These are phyloP conservation scores for Ceratorhiza oryzae-sativae DNA, from an alignment of 1,284 basidiomycete species.

Conservation along the genomic window DNA sequence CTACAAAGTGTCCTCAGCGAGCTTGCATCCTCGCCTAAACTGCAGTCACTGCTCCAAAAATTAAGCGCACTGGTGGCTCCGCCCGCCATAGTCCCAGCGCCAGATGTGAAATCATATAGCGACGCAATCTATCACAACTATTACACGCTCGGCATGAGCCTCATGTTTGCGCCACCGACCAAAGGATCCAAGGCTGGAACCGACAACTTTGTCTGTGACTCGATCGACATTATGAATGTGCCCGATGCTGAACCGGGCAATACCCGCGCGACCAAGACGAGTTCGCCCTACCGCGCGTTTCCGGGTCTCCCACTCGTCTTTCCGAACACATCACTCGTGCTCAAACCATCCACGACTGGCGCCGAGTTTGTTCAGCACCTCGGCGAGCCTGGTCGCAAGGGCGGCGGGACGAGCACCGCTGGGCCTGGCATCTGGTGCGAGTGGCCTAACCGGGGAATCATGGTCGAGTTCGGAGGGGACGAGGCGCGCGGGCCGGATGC, in stretches of 20 bases:
- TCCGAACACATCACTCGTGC: slow-evolving; percentile 53
- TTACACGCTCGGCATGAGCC: slow-evolving; percentile 74
- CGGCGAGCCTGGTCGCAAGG: slow-evolving; percentile 87
- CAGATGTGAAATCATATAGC: slow-evolving; percentile 77
- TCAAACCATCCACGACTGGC: slow-evolving; percentile 66
- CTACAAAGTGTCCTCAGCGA: slow-evolving; percentile 28
- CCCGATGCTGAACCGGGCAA: slow-evolving; percentile 21
- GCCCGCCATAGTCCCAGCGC: slow-evolving; percentile 46
- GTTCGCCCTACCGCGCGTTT: slow-evolving; percentile 60
- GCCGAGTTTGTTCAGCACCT: slow-evolving; percentile 74
- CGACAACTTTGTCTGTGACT: slow-evolving; percentile 35
- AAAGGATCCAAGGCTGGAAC: slow-evolving; percentile 64
- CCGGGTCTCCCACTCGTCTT: slow-evolving; percentile 55
- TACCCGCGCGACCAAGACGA: slow-evolving; percentile 27
- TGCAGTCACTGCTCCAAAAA: slow-evolving; percentile 16
- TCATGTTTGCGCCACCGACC: slow-evolving; percentile 66
- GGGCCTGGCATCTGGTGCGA: slow-evolving; percentile 90
- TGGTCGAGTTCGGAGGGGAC: slow-evolving; percentile 82
- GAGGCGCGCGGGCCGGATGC: slow-evolving; percentile 78
- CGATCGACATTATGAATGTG: slow-evolving; percentile 79
- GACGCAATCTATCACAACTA: slow-evolving; percentile 89
- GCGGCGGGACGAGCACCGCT: slow-evolving; percentile 80
- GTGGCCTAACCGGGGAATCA: slow-evolving; percentile 79
- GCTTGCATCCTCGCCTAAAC: slow-evolving; percentile 21
- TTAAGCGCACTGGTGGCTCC: slow-evolving; percentile 16